phyloP scores from a whole-genome alignment of 352 stramenopile species.

The Pythium scleroteichum region DNA sequence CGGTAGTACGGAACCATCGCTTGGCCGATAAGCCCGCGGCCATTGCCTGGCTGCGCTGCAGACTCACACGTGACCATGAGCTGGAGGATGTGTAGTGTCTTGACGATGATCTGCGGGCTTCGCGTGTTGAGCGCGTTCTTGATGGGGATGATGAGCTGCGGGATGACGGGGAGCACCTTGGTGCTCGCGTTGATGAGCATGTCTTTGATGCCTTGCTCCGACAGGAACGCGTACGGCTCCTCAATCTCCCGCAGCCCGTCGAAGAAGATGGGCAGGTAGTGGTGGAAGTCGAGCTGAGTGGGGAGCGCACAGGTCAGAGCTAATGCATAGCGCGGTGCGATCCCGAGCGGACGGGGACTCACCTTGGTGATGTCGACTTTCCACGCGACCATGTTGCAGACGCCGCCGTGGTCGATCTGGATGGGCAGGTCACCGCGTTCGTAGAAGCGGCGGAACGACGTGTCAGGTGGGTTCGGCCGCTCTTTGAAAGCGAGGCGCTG shows the following conservation, averaged over 20 bases:
- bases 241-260: constrained; percentile 96
- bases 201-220: constrained; percentile 96
- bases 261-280: constrained; percentile 99
- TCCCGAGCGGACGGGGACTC: neutral
- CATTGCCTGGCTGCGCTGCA: constrained; percentile 72
- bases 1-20: constrained; percentile 97
- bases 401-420: constrained; percentile 95
- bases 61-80: constrained; percentile 94
- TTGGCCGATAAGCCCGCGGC: constrained; percentile 91
- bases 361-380: constrained; percentile 95
- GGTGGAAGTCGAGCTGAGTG: constrained; percentile 95
- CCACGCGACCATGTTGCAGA: constrained; percentile 96
- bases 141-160: constrained; percentile 98
- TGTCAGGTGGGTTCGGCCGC: constrained; percentile 93
- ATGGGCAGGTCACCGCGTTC: constrained; percentile 95
- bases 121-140: constrained; percentile 97
- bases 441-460: constrained; percentile 89
- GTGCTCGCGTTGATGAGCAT: constrained; percentile 95
- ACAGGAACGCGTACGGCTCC: constrained; percentile 95
- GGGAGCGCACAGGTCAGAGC: neutral
- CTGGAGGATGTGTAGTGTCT: constrained; percentile 97
- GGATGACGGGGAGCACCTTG: constrained; percentile 97
- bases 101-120: constrained; percentile 93
- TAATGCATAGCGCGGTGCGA: neutral
- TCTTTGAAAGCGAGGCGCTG: constrained; percentile 87